Conservation (phyloP, 441 rosid genomes). For the Eugenia klotzschiana region DNA sequence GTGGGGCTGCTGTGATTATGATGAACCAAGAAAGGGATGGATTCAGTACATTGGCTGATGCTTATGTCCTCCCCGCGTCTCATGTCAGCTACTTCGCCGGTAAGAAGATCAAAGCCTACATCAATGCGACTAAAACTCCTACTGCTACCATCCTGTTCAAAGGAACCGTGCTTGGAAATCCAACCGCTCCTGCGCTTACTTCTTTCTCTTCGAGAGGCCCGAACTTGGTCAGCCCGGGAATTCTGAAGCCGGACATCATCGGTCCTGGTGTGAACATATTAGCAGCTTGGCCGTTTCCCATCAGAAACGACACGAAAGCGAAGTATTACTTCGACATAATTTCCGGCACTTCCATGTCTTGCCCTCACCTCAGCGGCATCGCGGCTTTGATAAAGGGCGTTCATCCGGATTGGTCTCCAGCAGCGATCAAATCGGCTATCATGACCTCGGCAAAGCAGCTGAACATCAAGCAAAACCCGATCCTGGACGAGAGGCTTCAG, state of each 20-base stretch:
- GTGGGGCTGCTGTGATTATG: neutral
- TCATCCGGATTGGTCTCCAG: neutral
- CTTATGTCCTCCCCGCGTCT: neutral
- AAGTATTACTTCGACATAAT: neutral
- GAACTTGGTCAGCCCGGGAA: neutral
- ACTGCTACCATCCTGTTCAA: neutral
- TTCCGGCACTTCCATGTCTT: neutral
- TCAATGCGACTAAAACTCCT: neutral
- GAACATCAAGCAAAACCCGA: neutral
- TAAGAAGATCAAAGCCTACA: neutral
- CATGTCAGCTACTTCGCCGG: neutral
- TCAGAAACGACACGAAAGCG: neutral
- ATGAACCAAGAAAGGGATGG: neutral
- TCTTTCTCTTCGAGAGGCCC: neutral
- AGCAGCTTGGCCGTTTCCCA: neutral
- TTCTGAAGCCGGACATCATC: neutral
- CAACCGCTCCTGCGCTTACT: neutral
- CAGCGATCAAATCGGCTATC: neutral
- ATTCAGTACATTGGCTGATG: neutral
- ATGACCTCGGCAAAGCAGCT: neutral
- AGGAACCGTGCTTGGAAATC: neutral
- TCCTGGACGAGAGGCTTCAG: neutral
- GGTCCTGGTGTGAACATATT: neutral
- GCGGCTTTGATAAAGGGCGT: neutral
- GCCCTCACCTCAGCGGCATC: neutral